These are phyloP conservation scores for Monosporozyma yasuniensis DNA, from an alignment of 805 yeast species.

Conservation along the genomic window DNA sequence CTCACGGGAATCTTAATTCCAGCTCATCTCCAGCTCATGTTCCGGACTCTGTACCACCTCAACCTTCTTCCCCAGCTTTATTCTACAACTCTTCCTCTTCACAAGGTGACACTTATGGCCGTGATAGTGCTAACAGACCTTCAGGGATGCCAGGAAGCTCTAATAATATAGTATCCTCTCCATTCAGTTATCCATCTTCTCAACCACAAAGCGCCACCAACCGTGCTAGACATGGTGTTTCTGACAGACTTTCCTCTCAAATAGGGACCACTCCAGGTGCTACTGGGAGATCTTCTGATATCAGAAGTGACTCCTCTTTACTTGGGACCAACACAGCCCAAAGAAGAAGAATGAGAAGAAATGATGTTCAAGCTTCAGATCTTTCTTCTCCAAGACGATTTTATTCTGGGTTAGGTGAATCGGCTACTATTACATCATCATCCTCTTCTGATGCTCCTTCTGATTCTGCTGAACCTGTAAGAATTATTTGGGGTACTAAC, in stretches of 20 bases:
- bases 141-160: background rate
- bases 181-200: conserved; percentile 37
- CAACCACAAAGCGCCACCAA: background rate
- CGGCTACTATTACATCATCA: conserved; percentile 8
- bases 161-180: conserved; percentile 34
- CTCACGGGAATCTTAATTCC: conserved; percentile 26
- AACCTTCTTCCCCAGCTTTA: conserved; percentile 31
- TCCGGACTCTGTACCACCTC: conserved; percentile 30
- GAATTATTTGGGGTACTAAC: conserved; percentile 98
- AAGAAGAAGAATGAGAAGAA: conserved; percentile 53
- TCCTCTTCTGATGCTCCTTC: conserved; percentile 26
- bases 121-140: conserved; percentile 13
- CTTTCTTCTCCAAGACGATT: conserved; percentile 66
- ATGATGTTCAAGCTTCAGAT: conserved; percentile 70
- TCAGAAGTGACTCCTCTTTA: conserved; percentile 37
- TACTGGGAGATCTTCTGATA: conserved; percentile 31
- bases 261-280: conserved; percentile 15
- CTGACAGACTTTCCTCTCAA: conserved; percentile 11
- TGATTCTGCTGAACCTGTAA: conserved; percentile 58
- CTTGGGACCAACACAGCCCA: conserved; percentile 33
- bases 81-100: conserved; percentile 29
- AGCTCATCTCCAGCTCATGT: conserved; percentile 31
- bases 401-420: conserved; percentile 19
- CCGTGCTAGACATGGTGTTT: background rate
- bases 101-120: conserved; percentile 25